Conservation (phyloP, 371 early-diverging fungal species). For the Rhizopus arrhizus region DNA sequence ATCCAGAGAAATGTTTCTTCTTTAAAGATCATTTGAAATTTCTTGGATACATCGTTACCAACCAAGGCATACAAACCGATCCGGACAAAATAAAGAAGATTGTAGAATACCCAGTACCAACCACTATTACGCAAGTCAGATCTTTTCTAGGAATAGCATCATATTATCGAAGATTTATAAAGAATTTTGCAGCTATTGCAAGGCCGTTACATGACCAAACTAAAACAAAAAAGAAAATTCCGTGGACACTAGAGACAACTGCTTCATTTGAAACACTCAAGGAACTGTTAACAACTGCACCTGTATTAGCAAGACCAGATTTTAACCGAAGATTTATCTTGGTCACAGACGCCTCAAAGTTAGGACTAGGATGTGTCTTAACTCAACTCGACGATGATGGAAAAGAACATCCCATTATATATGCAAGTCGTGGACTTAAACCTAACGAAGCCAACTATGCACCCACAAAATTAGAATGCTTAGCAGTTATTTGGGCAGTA, state of each 20-base stretch:
- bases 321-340: neutral
- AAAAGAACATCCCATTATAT: neutral
- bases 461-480: constrained; percentile 1
- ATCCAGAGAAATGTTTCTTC: constrained; percentile 1
- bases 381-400: neutral
- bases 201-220: constrained; percentile 5
- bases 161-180: constrained; percentile 3
- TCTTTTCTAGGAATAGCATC: constrained; percentile 4
- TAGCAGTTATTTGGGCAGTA: constrained; percentile 3
- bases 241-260: neutral
- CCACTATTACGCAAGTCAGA: neutral
- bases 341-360: neutral
- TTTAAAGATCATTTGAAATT: neutral
- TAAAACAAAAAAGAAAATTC: neutral
- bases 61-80: neutral
- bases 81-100: constrained; percentile 6
- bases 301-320: neutral
- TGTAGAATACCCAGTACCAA: neutral
- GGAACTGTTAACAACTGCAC: neutral
- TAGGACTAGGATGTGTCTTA: constrained; percentile 1
- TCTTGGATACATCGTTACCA: constrained; percentile 7
- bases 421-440: neutral
- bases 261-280: constrained; percentile 10
- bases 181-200: constrained; percentile 5
- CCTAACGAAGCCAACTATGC: constrained; percentile 6